Conservation (phyloP, 1,284 basidiomycete genomes). For the Pholiota adiposa region DNA sequence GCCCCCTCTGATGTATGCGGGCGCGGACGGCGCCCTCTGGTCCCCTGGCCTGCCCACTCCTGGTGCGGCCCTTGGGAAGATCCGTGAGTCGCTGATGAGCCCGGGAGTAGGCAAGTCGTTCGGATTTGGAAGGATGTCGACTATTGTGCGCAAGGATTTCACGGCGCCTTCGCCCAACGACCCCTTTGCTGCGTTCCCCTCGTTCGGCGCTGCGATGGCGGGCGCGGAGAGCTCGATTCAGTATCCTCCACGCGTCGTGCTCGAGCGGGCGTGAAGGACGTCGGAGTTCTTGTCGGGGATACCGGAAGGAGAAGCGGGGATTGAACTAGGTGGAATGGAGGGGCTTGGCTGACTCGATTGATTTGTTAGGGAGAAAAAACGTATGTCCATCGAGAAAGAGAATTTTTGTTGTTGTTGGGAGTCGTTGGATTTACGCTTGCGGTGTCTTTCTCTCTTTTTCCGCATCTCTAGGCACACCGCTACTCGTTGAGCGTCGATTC, state of each 20-base stretch:
- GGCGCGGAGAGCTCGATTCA: slow-evolving; percentile 27
- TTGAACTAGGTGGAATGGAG: neutral
- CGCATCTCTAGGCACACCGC: slow-evolving; percentile 13
- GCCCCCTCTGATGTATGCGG: slow-evolving; percentile 37
- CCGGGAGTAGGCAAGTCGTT: slow-evolving; percentile 33
- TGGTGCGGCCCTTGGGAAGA: slow-evolving; percentile 18
- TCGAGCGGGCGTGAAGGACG: neutral
- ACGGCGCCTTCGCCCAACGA: slow-evolving; percentile 47
- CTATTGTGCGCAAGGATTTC: slow-evolving; percentile 29
- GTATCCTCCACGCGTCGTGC: slow-evolving; percentile 34
- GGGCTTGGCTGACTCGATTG: neutral
- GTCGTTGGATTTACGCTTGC: slow-evolving; percentile 21
- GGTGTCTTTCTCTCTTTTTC: slow-evolving; percentile 17
- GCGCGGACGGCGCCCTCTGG: slow-evolving; percentile 34
- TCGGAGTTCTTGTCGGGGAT: neutral
- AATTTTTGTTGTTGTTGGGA: slow-evolving; percentile 23
- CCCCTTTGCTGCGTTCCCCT: slow-evolving; percentile 46
- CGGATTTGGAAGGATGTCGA: slow-evolving; percentile 22
- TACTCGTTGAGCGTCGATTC: slow-evolving; percentile 20
- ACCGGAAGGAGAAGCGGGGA: neutral
- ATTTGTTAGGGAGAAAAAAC: slow-evolving; percentile 14
- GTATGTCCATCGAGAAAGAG: slow-evolving; percentile 25
- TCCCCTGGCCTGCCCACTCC: slow-evolving; percentile 25
- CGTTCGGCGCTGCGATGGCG: slow-evolving; percentile 40
- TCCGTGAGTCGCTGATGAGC: slow-evolving; percentile 32